Evolutionary conservation across 1,284 basidiomycete genomes (phyloP).

Genomic region (Cutaneotrichosporon sp.): DNA sequence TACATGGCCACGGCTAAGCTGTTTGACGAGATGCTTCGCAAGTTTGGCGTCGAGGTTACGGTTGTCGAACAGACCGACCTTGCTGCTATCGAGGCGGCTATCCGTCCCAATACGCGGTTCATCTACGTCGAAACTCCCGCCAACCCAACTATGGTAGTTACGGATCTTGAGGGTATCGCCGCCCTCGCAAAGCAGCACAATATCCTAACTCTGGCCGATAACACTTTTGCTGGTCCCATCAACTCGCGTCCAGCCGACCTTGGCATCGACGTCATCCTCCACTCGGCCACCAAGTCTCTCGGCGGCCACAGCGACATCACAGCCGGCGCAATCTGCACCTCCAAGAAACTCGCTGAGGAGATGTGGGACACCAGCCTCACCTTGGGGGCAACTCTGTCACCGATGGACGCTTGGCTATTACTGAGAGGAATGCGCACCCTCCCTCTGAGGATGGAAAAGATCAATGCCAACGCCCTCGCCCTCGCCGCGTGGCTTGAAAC

Average conservation of each 20-base stretch:
- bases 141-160: slow-evolving; percentile 22
- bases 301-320: slow-evolving; percentile 24
- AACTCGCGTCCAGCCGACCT: slow-evolving; percentile 18
- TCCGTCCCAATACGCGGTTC: slow-evolving; percentile 14
- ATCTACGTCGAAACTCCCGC: slow-evolving; percentile 25
- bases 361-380: slow-evolving; percentile 22
- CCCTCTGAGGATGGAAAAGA: slow-evolving; percentile 19
- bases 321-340: slow-evolving; percentile 20
- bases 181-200: slow-evolving; percentile 10
- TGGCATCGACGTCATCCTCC: slow-evolving; percentile 21
- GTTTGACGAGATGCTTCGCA: slow-evolving; percentile 19
- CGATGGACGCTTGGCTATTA: slow-evolving; percentile 22
- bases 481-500: slow-evolving; percentile 18
- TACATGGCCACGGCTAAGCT: slow-evolving; percentile 25
- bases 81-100: slow-evolving; percentile 14
- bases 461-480: slow-evolving; percentile 20
- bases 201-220: slow-evolving; percentile 19
- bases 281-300: slow-evolving; percentile 19
- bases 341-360: neutral
- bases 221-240: slow-evolving; percentile 19
- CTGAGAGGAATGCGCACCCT: slow-evolving; percentile 21
- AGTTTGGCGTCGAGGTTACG: slow-evolving; percentile 13
- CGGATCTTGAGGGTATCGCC: slow-evolving; percentile 14
- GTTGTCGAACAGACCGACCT: slow-evolving; percentile 19
- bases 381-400: slow-evolving; percentile 19